Conservation (phyloP, 2,329 filamentous ascomycete genomes). For the Trichoderma sp. region DNA sequence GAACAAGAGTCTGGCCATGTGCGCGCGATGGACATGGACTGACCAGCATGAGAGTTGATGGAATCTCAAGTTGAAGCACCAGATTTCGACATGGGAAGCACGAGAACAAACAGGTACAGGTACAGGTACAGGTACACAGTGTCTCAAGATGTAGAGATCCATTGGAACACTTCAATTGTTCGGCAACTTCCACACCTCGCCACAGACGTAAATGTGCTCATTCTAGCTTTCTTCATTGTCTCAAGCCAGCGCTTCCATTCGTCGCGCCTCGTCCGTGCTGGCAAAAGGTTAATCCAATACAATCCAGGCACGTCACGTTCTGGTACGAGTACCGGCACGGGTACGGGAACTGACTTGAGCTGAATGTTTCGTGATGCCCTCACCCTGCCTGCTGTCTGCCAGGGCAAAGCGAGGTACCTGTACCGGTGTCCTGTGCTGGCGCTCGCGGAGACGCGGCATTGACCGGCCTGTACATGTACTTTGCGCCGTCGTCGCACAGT, state of each 20-base stretch:
- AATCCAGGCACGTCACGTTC: not conserved
- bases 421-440: not conserved
- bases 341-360: not conserved
- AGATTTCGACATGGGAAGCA: not conserved
- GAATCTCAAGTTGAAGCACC: conserved; percentile 3
- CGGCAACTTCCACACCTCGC: not conserved
- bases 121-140: not conserved
- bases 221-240: not conserved
- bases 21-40: not conserved
- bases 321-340: not conserved
- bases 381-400: not conserved
- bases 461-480: not conserved
- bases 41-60: not conserved
- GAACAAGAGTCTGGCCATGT: not conserved
- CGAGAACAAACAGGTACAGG: not conserved
- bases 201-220: not conserved
- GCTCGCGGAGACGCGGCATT: not conserved
- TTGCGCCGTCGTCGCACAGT: not conserved
- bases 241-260: not conserved
- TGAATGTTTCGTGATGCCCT: conserved; percentile 7
- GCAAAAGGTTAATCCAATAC: not conserved
- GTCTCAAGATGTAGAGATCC: not conserved
- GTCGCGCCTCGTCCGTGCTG: not conserved
- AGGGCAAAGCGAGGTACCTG: not conserved
- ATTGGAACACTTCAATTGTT: not conserved